A percentile compares a stretch with the other conserved stretches of the same genome.
phyloP scores from a whole-genome alignment of 805 yeast genomes.

The Monosporozyma siamensis region DNA sequence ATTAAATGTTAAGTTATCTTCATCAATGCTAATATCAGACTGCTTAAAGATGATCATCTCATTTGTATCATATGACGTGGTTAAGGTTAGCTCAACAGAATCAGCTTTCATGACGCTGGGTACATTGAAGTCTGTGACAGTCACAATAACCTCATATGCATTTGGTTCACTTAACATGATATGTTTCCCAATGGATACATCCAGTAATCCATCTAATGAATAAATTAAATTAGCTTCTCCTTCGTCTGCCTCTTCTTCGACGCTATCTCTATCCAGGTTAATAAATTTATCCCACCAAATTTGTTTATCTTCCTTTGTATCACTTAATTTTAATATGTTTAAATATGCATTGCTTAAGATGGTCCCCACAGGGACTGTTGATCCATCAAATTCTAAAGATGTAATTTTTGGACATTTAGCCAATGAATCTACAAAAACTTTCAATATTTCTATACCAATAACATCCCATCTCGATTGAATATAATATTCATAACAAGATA shows the following conservation, averaged over 20 bases:
- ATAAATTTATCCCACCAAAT: conserved; percentile 25
- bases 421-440: conserved; percentile 61
- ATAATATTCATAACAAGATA: conserved; percentile 61
- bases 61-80: conserved; percentile 8
- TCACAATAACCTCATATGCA: conserved; percentile 14
- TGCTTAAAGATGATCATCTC: conserved; percentile 11
- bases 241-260: conserved; percentile 7
- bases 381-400: conserved; percentile 19
- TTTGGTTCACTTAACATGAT: conserved; percentile 12
- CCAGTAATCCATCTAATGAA: conserved; percentile 20
- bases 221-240: conserved; percentile 13
- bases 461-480: conserved; percentile 63
- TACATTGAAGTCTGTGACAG: conserved; percentile 12
- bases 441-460: conserved; percentile 57
- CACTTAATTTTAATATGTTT: conserved; percentile 19
- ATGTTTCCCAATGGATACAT: conserved; percentile 5
- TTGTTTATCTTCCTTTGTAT: conserved; percentile 11
- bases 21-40: conserved; percentile 5
- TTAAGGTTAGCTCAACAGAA: conserved; percentile 14
- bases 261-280: conserved; percentile 7
- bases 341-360: conserved; percentile 26
- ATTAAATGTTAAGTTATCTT: conserved; percentile 5
- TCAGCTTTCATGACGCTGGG: conserved; percentile 14
- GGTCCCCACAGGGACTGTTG: conserved; percentile 18
- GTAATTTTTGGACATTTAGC: conserved; percentile 22